Conservation (phyloP, 192 early-diverging fungal genomes). For the Endogone sp. region DNA sequence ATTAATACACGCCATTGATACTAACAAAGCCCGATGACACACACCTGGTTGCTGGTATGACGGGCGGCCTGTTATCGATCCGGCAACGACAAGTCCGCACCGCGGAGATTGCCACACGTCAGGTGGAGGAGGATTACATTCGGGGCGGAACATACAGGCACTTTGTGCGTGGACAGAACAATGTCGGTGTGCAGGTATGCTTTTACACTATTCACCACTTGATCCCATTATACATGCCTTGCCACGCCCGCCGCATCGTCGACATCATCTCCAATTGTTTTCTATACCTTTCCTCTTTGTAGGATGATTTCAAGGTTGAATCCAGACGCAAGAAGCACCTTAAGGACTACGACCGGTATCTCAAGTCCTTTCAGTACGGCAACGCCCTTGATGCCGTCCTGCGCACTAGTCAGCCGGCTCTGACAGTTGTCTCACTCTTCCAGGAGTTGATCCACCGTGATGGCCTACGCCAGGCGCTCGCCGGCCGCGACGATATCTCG, state of each 20-base stretch:
- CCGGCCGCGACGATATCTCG: conserved; percentile 83
- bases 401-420: conserved; percentile 49
- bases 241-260: no score
- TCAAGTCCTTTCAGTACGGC: conserved; percentile 84
- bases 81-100: conserved; percentile 79
- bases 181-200: conserved; percentile 34
- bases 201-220: neutral
- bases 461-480: conserved; percentile 71
- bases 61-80: conserved; percentile 81
- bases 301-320: conserved; percentile 80
- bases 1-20: conserved; percentile 9
- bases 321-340: conserved; percentile 55
- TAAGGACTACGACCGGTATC: conserved; percentile 73
- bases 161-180: conserved; percentile 60
- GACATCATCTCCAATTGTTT: no score
- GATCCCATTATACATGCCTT: neutral
- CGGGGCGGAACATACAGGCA: conserved; percentile 65
- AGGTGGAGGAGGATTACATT: conserved; percentile 34
- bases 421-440: conserved; percentile 72
- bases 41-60: conserved; percentile 89
- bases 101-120: conserved; percentile 52
- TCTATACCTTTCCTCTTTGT: no score
- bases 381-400: conserved; percentile 88
- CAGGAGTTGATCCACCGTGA: conserved; percentile 90
- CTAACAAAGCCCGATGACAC: conserved; percentile 81